phyloP scores from a whole-genome alignment of 371 early-diverging fungal genomes.

The Mortierella sp. region DNA sequence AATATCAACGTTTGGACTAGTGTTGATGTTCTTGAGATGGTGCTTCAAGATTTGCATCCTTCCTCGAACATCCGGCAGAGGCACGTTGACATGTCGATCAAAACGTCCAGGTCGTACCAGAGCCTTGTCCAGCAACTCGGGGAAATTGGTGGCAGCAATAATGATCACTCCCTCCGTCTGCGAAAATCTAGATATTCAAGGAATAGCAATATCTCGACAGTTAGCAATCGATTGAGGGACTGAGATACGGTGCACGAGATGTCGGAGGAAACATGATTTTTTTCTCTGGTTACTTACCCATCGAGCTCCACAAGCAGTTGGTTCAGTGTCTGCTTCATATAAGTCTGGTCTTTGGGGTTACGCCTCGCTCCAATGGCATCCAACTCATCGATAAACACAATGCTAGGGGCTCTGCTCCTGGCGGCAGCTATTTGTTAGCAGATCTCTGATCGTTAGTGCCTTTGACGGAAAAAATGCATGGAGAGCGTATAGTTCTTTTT shows the following conservation, averaged over 20 bases:
- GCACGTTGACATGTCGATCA: constrained; percentile 96
- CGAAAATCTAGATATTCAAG: constrained; percentile 67
- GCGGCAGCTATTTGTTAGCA: constrained; percentile 83
- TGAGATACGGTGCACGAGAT: not conserved
- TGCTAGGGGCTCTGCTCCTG: constrained; percentile 94
- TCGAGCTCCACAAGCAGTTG: constrained; percentile 97
- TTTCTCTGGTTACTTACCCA: constrained; percentile 65
- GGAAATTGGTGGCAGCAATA: constrained; percentile 99
- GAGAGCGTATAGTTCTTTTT: too few species aligned
- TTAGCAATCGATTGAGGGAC: too few species aligned
- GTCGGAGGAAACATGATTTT: too few species aligned
- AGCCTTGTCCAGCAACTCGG: constrained; percentile 97
- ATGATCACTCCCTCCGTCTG: constrained; percentile 95
- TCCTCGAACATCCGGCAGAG: constrained; percentile 96
- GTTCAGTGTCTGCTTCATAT: constrained; percentile 96
- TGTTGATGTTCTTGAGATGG: constrained; percentile 83
- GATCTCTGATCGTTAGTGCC: not conserved
- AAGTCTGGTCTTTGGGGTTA: constrained; percentile 91
- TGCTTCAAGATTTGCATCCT: constrained; percentile 92
- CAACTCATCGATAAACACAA: constrained; percentile 99
- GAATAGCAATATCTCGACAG: not conserved
- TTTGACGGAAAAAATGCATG: not conserved
- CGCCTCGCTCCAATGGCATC: constrained; percentile 99
- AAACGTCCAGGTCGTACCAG: constrained; percentile 98
- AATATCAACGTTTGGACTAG: constrained; percentile 76